Evolutionary conservation across 2,329 filamentous ascomycete genomes (phyloP).

Genomic region (Metarhizium rileyi): DNA sequence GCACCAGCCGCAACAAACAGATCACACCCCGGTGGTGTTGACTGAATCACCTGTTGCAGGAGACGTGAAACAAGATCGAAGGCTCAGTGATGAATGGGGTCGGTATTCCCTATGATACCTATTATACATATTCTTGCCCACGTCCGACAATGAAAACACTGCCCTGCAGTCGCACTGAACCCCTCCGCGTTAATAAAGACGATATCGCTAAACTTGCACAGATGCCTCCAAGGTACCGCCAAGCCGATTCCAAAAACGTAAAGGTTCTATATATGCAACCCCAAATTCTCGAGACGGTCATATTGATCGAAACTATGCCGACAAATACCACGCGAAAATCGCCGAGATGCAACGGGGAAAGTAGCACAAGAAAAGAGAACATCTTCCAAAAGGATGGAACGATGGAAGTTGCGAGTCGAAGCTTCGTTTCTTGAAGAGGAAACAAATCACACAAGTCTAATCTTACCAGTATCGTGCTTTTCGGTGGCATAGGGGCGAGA

Average conservation of each 20-base stretch:
- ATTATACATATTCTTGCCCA: no score
- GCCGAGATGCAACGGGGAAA: slow-evolving; percentile 39
- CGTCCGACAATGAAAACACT: neutral
- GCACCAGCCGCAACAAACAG: slow-evolving; percentile 8
- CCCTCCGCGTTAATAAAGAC: neutral
- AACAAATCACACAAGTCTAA: no score
- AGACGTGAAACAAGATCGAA: slow-evolving; percentile 21
- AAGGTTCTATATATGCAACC: slow-evolving; percentile 59
- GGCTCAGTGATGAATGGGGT: slow-evolving; percentile 41
- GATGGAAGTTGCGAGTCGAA: neutral
- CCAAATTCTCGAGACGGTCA: slow-evolving; percentile 56
- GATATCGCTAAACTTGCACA: slow-evolving; percentile 15
- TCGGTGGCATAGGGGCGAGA: no score
- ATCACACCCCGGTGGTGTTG: slow-evolving; percentile 13
- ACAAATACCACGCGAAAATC: slow-evolving; percentile 52
- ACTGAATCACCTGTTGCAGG: slow-evolving; percentile 21
- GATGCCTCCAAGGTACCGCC: slow-evolving; percentile 59
- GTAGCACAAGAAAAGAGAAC: slow-evolving; percentile 9
- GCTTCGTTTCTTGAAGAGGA: neutral
- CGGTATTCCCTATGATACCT: slow-evolving; percentile 15
- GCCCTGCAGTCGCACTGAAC: no score
- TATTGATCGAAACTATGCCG: slow-evolving; percentile 47
- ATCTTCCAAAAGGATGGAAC: neutral
- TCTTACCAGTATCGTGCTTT: no score
- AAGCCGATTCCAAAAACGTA: slow-evolving; percentile 59